These are phyloP conservation scores for Russula ochroleuca DNA, from an alignment of 768 basidiomycete species.

Conservation along the genomic window DNA sequence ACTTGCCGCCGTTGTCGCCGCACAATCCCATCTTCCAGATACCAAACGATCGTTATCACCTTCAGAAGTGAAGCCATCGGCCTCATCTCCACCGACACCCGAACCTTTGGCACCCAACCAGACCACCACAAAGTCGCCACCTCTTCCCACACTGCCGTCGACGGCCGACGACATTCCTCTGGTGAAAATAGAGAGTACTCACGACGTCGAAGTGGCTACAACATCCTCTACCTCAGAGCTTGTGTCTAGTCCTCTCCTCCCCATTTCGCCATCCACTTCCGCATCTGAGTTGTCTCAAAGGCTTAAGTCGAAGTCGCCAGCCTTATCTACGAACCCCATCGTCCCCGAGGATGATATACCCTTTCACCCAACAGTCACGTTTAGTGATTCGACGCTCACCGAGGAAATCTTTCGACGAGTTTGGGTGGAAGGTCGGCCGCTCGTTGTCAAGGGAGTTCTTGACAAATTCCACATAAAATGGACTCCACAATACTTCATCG, in stretches of 20 bases:
- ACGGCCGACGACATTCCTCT: constrained; percentile 1
- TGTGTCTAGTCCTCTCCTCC: constrained; percentile 23
- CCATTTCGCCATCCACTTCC: constrained; percentile 24
- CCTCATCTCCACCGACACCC: constrained; percentile 1
- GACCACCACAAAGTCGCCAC: background rate
- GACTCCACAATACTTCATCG: constrained; percentile 78
- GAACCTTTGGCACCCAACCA: background rate
- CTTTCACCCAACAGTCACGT: constrained; percentile 44
- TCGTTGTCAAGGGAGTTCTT: constrained; percentile 69
- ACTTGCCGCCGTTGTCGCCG: constrained; percentile 23
- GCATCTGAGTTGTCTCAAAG: constrained; percentile 21
- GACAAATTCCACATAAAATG: constrained; percentile 66
- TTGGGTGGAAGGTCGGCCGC: constrained; percentile 70
- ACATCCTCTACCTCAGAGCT: constrained; percentile 22
- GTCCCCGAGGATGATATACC: constrained; percentile 34
- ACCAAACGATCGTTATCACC: background rate
- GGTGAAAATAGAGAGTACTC: constrained; percentile 16
- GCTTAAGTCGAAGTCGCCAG: constrained; percentile 17
- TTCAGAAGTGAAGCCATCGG: constrained; percentile 6
- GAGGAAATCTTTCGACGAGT: constrained; percentile 58
- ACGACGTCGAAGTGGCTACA: constrained; percentile 17
- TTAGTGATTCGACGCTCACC: constrained; percentile 48
- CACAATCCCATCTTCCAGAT: constrained; percentile 20
- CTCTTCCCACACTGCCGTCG: background rate
- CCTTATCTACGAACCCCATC: constrained; percentile 1